These are phyloP conservation scores for Coprinopsis marcescibilis DNA, from an alignment of 768 basidiomycete species.

Conservation along the genomic window DNA sequence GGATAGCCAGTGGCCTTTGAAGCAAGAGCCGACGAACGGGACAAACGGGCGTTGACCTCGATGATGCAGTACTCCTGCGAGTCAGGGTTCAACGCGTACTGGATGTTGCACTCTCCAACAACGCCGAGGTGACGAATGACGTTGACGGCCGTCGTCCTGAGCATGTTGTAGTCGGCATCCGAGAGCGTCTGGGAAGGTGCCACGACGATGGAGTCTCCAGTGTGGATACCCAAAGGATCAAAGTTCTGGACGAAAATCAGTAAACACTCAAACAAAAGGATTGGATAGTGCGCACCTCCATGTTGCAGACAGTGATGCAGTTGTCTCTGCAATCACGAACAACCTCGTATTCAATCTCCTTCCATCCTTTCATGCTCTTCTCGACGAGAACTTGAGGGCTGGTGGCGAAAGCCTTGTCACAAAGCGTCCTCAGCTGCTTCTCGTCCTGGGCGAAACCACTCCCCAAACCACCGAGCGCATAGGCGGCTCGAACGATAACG, in stretches of 20 bases:
- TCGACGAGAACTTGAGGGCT: conserved; percentile 98
- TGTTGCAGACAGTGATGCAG: conserved; percentile 99
- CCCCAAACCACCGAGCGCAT: conserved; percentile 92
- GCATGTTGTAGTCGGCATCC: conserved; percentile 99
- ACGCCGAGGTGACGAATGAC: conserved; percentile 98
- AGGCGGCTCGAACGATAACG: conserved; percentile 94
- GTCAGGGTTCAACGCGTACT: conserved; percentile 92
- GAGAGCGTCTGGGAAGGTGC: conserved; percentile 98
- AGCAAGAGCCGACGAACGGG: conserved; percentile 94
- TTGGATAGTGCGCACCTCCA: conserved; percentile 73
- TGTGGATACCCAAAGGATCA: conserved; percentile 97
- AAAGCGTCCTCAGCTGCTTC: conserved; percentile 80
- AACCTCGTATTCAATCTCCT: conserved; percentile 99
- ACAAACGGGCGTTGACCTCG: conserved; percentile 97
- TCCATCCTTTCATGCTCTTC: conserved; percentile 99
- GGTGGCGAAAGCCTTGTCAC: conserved; percentile 93
- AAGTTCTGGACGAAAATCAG: conserved; percentile 71
- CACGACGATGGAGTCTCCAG: conserved; percentile 96
- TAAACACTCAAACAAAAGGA: neutral
- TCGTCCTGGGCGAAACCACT: conserved; percentile 96
- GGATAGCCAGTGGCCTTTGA: conserved; percentile 99
- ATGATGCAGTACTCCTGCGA: conserved; percentile 99
- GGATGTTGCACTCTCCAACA: conserved; percentile 98
- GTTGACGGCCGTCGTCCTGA: conserved; percentile 95
- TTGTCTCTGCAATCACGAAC: conserved; percentile 97